Evolutionary conservation across 228 moss, liverwort and hornwort species (phyloP), one percentile per base, ranked within the genome.

Genomic region (Sphagnum fallax): DNA sequence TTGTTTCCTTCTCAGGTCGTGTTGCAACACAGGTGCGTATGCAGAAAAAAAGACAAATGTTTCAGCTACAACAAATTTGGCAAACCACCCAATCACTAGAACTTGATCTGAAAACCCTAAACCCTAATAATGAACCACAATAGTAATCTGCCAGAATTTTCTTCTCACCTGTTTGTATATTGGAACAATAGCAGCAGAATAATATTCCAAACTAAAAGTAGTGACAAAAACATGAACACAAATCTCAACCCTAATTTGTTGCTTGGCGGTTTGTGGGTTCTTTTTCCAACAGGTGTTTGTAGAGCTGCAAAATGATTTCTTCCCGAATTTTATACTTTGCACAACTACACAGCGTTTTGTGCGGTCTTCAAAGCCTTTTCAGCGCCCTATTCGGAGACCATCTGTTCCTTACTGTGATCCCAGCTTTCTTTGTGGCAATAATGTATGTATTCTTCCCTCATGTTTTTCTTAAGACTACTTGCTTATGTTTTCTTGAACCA

Each of bases 341-440:
- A 93, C 92, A 47, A 96, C 96, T 49, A 96, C 96, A 18, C 91
- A 91, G 81, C 75, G 96, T 68, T 93, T 96, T 79, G 92, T 93
- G 60, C 87, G 91, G 73, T 91, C 96, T 49, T 64, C 75, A n/a
- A 92, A 80, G 74, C 78, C 91, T 70, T 89, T 82, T 53, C 91
- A 96, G 73, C 80, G 83, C 52, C 93, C 89, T 53, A 75, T 89
- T 47, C 78, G 86, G 76, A 76, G 96, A 72, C 89, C 89, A 12
- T 51, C 89, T 47, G 55, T 84, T 58, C 89, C 93, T 63, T 73
- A 73, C 69, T 77, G 80, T 16, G 86, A 88, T 52, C 60, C 84
- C 68, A 76, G 84, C 76, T 96, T 89, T 70, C 81, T 91, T 63
- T 96, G 93, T 78, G 92, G 96, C 83, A 80, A 83, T 51, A 61